A percentile compares a stretch with the other conserved stretches of the same genome.
Evolutionary conservation across 129 eudicot genomes (phyloP).

Genomic region (Calendula officinalis): DNA sequence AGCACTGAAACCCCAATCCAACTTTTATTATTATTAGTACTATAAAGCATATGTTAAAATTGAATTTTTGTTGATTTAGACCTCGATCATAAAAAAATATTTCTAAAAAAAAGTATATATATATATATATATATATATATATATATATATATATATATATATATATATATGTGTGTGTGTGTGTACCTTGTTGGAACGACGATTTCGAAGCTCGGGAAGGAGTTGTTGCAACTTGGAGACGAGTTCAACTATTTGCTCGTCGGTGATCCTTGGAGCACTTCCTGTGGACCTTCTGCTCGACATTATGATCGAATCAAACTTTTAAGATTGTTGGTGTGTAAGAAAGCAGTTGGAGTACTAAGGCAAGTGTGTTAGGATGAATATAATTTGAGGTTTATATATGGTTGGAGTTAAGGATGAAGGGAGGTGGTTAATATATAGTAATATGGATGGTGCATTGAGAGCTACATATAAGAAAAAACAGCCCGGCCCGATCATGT

Average conservation of each 20-base stretch:
- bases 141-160: too few relatives aligned
- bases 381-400: slow-evolving; percentile 22
- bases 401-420: slow-evolving; percentile 28
- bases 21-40: too few relatives aligned
- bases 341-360: slow-evolving; percentile 1
- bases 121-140: too few relatives aligned
- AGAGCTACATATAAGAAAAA: slow-evolving; percentile 12
- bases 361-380: slow-evolving; percentile 21
- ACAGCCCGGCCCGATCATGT: slow-evolving; percentile 22
- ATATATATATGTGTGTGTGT: too few relatives aligned
- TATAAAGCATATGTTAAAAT: too few relatives aligned
- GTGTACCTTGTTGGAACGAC: slow-evolving; percentile 75
- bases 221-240: slow-evolving; percentile 82
- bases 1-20: too few relatives aligned
- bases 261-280: slow-evolving; percentile 54
- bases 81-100: neutral
- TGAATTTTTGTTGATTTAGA: neutral
- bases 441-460: slow-evolving; percentile 3
- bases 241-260: slow-evolving; percentile 80
- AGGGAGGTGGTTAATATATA: slow-evolving; percentile 13
- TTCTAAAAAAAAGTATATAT: neutral
- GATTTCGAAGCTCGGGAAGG: slow-evolving; percentile 76
- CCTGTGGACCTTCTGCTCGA: slow-evolving; percentile 61
- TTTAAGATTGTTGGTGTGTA: neutral
- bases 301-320: slow-evolving; percentile 34